Evolutionary conservation across 306 rosid species (phyloP), one percentile per base, ranked within the genome.

Genomic region (Dryas drummondii): DNA sequence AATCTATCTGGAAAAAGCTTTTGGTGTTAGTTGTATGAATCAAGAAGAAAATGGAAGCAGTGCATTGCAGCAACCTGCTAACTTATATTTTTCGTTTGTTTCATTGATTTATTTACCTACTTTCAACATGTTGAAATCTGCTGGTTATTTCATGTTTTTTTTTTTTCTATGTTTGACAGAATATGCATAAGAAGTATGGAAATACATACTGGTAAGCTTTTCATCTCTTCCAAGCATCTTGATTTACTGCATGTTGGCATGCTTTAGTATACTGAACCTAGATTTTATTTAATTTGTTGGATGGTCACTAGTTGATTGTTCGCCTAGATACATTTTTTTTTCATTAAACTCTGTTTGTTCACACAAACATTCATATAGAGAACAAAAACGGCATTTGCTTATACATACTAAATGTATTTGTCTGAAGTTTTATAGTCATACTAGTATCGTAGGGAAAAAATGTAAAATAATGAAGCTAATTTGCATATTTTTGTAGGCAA

Each of bases 1-100:
- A 80, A 72, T 88, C 44, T 89, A 92, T 79, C 79, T 96, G 87
- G 99, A 90, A 81, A 96, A 86, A 70, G 87, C 92, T 79, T 92
- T 90, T 80, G 93, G 94, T 82, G 92, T 86, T 78, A 67, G 93
- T 81, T 85, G 81, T 68, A 71, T 66, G 10, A 83, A 82, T 87
- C 99, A 92, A 81, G 87, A 84, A 75, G 98, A 90, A 77, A 79
- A 27, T 82, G 96, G 86, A 76, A 84, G 77, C 80, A 66, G 83
- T 9, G 74, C 80, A 50, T 88, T 41, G 48, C 99, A 86, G 60
- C 96, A 84, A 79, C 65, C 93, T 79, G 81, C 87, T 50, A 90
- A 79, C 79, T 19, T 19, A 19, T 19, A 19, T 19, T 13, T 2
- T 66, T 11, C 17, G 19, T 62, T 65, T 77, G 13, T 40, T 19